Conservation (phyloP, 2,329 filamentous ascomycete genomes). For the Helminthosporium solani region DNA sequence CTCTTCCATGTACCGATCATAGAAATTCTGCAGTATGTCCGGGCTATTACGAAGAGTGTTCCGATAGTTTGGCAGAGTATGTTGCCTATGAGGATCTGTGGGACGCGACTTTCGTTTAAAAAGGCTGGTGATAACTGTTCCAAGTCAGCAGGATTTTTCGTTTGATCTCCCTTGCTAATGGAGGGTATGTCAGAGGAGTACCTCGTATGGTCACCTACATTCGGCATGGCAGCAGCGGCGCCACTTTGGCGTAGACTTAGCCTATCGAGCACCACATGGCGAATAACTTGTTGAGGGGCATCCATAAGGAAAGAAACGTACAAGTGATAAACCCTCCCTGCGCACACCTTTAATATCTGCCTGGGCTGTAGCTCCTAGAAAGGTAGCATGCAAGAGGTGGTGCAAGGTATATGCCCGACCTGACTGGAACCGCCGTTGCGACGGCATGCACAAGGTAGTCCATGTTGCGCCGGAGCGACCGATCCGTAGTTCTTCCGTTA, state of each 20-base stretch:
- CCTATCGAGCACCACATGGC: background rate
- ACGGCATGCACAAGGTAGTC: background rate
- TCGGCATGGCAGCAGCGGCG: background rate
- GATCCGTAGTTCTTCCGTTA: too few species aligned
- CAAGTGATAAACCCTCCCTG: background rate
- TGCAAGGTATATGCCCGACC: background rate
- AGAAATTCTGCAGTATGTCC: constrained; percentile 17
- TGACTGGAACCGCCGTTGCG: background rate
- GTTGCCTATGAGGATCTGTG: constrained; percentile 20
- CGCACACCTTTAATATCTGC: background rate
- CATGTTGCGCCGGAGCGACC: too few species aligned
- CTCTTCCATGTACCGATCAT: constrained; percentile 15
- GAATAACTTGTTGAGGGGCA: background rate
- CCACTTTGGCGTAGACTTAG: background rate
- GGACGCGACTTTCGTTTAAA: constrained; percentile 14
- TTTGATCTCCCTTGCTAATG: background rate
- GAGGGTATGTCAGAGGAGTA: too few species aligned
- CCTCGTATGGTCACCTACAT: background rate
- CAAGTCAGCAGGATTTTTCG: background rate
- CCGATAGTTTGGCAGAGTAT: constrained; percentile 15
- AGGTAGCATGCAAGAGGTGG: background rate
- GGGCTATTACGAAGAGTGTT: constrained; percentile 17
- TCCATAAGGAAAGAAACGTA: background rate
- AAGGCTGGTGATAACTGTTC: constrained; percentile 4
- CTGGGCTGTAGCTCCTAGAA: background rate